Percentiles rank a stretch among this genome's conserved stretches.
Evolutionary conservation across 495 filamentous ascomycete genomes (phyloP).

Genomic region (Ascodesmis nigricans): DNA sequence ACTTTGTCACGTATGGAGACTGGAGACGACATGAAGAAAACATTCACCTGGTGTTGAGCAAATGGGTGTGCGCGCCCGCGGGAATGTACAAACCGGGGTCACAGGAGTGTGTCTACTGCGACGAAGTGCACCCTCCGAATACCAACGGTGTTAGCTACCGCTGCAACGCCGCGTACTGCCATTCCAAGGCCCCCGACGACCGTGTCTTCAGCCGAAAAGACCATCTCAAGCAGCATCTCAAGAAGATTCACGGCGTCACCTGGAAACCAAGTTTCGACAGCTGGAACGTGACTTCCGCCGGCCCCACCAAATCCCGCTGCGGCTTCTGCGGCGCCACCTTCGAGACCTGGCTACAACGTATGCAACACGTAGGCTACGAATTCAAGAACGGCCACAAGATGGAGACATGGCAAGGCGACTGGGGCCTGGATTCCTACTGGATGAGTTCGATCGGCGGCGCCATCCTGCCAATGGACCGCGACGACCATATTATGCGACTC

Average conservation of each 20-base stretch:
- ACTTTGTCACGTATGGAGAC: slow-evolving; percentile 5
- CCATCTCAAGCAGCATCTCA: slow-evolving; percentile 6
- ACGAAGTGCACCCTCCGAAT: slow-evolving; percentile 1
- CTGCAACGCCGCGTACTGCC: slow-evolving; percentile 4
- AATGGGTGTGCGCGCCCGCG: slow-evolving; percentile 5
- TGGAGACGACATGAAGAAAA: slow-evolving; percentile 6
- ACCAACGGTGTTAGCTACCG: slow-evolving; percentile 2
- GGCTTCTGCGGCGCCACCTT: slow-evolving; percentile 3
- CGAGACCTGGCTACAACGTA: slow-evolving; percentile 4
- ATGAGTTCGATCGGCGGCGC: neutral
- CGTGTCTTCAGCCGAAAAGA: slow-evolving; percentile 5
- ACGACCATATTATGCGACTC: slow-evolving; percentile 3
- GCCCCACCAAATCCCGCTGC: slow-evolving; percentile 2
- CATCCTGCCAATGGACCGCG: slow-evolving; percentile 1
- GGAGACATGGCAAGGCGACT: slow-evolving; percentile 4
- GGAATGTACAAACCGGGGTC: slow-evolving; percentile 2
- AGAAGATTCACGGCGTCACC: slow-evolving; percentile 3
- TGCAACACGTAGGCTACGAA: slow-evolving; percentile 3
- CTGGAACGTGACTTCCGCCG: slow-evolving; percentile 1
- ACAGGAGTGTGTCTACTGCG: slow-evolving; percentile 4
- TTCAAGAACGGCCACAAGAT: slow-evolving; percentile 7
- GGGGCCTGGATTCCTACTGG: slow-evolving; percentile 4
- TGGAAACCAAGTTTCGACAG: slow-evolving; percentile 2
- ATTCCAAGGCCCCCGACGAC: slow-evolving; percentile 1
- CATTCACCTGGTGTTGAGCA: slow-evolving; percentile 2